Conservation (phyloP, 1,284 basidiomycete genomes). For the Vanrija sp. region DNA sequence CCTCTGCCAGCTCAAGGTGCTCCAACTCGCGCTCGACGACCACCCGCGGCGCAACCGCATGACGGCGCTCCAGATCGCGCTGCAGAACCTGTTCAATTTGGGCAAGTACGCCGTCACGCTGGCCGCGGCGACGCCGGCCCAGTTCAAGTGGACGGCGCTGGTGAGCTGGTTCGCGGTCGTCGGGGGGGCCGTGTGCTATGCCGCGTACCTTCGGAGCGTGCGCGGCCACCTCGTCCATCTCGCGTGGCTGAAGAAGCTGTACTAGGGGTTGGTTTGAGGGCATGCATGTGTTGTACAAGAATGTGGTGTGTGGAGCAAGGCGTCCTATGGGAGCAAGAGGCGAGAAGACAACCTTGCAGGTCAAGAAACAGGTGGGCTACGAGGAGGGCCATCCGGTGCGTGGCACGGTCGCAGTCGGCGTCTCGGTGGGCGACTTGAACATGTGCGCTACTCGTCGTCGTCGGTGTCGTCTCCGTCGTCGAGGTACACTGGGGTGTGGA, state of each 20-base stretch:
- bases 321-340: too few relatives aligned
- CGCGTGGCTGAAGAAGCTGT: conserved; percentile 21
- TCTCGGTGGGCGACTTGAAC: too few relatives aligned
- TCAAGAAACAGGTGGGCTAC: too few relatives aligned
- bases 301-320: too few relatives aligned
- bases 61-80: conserved; percentile 47
- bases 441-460: conserved; percentile 6
- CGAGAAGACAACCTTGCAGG: too few relatives aligned
- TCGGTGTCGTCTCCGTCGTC: conserved; percentile 2
- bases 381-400: too few relatives aligned
- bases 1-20: conserved; percentile 47
- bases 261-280: not conserved
- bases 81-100: conserved; percentile 49
- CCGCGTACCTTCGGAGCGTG: conserved; percentile 30
- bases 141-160: conserved; percentile 48
- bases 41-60: conserved; percentile 48
- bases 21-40: conserved; percentile 44
- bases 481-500: conserved; percentile 12
- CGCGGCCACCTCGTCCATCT: conserved; percentile 42
- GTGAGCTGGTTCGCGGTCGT: conserved; percentile 42
- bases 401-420: too few relatives aligned
- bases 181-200: conserved; percentile 32
- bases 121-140: conserved; percentile 25
- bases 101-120: conserved; percentile 41
- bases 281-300: not conserved